Evolutionary conservation across 352 stramenopile genomes (phyloP).

Genomic region (Peronospora destructor): DNA sequence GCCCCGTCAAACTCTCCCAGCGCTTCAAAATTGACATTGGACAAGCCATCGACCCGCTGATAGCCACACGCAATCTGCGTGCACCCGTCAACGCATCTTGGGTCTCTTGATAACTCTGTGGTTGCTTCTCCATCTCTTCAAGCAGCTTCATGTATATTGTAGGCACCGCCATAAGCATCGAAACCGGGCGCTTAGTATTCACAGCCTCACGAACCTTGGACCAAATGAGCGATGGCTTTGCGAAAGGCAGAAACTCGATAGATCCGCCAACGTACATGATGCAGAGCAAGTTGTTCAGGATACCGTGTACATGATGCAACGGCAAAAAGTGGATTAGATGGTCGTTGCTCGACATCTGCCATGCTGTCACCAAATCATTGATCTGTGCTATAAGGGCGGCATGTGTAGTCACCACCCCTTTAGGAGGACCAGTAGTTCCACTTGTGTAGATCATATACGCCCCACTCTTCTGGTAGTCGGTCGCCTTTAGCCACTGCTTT

Average conservation of each 20-base stretch:
- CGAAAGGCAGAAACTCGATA: slow-evolving; percentile 71
- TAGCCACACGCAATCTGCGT: slow-evolving; percentile 40
- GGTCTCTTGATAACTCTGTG: slow-evolving; percentile 14
- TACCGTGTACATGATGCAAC: slow-evolving; percentile 87
- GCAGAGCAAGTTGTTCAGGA: slow-evolving; percentile 87
- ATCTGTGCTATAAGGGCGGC: slow-evolving; percentile 65
- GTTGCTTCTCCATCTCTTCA: slow-evolving; percentile 49
- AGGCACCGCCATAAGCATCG: slow-evolving; percentile 88
- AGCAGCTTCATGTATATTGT: slow-evolving; percentile 89
- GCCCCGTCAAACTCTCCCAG: slow-evolving; percentile 78
- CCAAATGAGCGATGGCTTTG: slow-evolving; percentile 62
- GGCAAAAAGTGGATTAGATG: slow-evolving; percentile 87
- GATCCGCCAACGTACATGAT: slow-evolving; percentile 70
- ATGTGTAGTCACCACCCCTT: slow-evolving; percentile 83
- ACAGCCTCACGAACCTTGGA: slow-evolving; percentile 25
- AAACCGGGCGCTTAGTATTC: slow-evolving; percentile 27
- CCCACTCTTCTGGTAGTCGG: slow-evolving; percentile 16
- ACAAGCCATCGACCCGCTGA: slow-evolving; percentile 85
- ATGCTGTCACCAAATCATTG: slow-evolving; percentile 72
- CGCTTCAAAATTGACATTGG: slow-evolving; percentile 66
- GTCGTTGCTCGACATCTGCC: slow-evolving; percentile 71
- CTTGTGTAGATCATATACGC: slow-evolving; percentile 81
- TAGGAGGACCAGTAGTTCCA: slow-evolving; percentile 73
- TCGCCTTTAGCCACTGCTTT: slow-evolving; percentile 29
- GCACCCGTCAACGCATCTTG: slow-evolving; percentile 14